Conservation (phyloP, 257 asterid genomes). For the Marsdenia floribunda region DNA sequence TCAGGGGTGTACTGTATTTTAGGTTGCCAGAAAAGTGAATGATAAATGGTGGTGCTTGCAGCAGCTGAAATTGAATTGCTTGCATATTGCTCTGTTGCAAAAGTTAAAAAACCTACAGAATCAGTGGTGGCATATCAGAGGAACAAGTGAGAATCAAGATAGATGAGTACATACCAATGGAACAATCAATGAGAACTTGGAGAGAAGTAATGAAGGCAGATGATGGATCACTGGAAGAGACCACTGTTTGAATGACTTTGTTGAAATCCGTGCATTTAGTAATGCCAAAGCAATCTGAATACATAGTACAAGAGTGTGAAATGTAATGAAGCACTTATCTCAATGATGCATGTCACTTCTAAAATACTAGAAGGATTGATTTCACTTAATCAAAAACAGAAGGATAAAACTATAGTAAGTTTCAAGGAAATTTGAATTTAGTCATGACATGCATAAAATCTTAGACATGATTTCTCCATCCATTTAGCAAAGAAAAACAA, state of each 20-base stretch:
- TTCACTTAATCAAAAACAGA: background rate
- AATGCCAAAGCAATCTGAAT: conserved; percentile 63
- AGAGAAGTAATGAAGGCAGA: conserved; percentile 62
- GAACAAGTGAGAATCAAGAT: conserved; percentile 13
- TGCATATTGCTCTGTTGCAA: conserved; percentile 62
- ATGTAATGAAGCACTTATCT: background rate
- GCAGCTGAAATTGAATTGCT: conserved; percentile 77
- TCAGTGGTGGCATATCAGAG: conserved; percentile 11
- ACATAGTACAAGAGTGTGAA: conserved; percentile 3
- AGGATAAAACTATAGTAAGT: background rate
- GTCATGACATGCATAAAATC: background rate
- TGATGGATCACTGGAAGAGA: conserved; percentile 54
- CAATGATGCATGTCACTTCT: background rate
- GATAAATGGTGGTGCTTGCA: conserved; percentile 75
- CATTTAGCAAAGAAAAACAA: background rate
- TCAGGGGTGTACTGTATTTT: conserved; percentile 54
- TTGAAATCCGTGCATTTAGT: conserved; percentile 82
- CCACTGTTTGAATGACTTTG: conserved; percentile 63
- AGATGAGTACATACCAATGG: conserved; percentile 60
- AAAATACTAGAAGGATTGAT: background rate
- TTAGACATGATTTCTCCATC: background rate
- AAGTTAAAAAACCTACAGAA: conserved; percentile 4
- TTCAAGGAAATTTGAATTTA: background rate
- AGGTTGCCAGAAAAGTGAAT: conserved; percentile 81
- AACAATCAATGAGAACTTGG: conserved; percentile 73